Conservation (phyloP, 495 filamentous ascomycete genomes). For the Cercophora samala region DNA sequence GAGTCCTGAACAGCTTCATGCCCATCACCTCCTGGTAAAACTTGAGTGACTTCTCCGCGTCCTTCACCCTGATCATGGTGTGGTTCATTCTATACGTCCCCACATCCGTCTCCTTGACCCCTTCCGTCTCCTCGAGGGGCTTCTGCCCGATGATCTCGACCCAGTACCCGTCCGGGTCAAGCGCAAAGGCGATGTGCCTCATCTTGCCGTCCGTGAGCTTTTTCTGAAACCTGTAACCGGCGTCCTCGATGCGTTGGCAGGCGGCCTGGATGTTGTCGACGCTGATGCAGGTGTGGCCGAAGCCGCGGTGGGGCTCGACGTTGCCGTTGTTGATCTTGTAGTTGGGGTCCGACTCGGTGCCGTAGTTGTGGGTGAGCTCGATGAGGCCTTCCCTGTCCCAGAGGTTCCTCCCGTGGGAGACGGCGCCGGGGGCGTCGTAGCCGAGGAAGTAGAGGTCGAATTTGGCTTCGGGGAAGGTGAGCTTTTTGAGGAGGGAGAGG, state of each 20-base stretch:
- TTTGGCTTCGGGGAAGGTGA: conserved; percentile 69
- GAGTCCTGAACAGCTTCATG: conserved; percentile 73
- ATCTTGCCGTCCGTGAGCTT: conserved; percentile 83
- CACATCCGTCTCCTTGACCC: conserved; percentile 37
- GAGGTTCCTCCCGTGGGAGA: conserved; percentile 59
- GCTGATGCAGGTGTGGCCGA: conserved; percentile 83
- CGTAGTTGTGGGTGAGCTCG: conserved; percentile 96
- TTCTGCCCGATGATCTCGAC: conserved; percentile 63
- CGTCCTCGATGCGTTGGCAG: conserved; percentile 82
- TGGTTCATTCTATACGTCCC: conserved; percentile 58
- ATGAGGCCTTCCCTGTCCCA: conserved; percentile 85
- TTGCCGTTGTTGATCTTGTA: conserved; percentile 89
- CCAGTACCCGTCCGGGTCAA: conserved; percentile 95
- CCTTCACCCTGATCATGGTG: conserved; percentile 96
- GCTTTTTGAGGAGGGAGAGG: conserved; percentile 75
- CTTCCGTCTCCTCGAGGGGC: conserved; percentile 38
- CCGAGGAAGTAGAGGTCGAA: conserved; percentile 88
- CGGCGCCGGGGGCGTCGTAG: conserved; percentile 61
- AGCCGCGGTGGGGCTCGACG: conserved; percentile 77
- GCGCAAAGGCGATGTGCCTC: conserved; percentile 83
- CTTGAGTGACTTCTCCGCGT: conserved; percentile 72
- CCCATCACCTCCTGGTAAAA: conserved; percentile 92
- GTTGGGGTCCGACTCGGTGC: conserved; percentile 80
- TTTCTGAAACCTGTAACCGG: conserved; percentile 92
- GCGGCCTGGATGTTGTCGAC: conserved; percentile 90